A percentile compares a stretch with the other conserved stretches of the same genome.
Evolutionary conservation across 345 rosid species (phyloP).

Genomic region (Rubroshorea leprosula): DNA sequence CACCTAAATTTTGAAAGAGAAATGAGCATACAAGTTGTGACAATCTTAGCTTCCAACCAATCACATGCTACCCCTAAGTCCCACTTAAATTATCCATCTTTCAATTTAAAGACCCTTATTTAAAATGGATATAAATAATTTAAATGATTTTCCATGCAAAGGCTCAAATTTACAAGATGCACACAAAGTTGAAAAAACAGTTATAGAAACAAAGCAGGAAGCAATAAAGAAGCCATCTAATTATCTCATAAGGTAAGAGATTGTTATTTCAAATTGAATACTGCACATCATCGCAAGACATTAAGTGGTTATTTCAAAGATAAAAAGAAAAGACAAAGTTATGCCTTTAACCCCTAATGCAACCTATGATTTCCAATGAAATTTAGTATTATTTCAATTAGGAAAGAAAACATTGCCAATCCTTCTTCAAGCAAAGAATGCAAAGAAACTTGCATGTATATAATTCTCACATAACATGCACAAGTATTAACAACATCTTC

Average conservation of each 20-base stretch:
- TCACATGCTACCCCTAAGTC: not conserved
- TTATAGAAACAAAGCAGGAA: not conserved
- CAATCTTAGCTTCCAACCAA: not conserved
- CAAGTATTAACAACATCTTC: no score
- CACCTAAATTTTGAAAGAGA: conserved; percentile 1
- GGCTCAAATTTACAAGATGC: conserved; percentile 1
- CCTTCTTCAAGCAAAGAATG: not conserved
- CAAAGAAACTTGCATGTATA: not conserved
- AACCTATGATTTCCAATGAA: not conserved
- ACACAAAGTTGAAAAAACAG: not conserved
- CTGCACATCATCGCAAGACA: not conserved
- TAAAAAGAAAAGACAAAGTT: not conserved
- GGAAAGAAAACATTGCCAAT: not conserved
- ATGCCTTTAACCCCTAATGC: not conserved
- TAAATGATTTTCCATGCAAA: not conserved
- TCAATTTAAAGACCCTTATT: no score
- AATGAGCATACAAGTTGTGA: not conserved
- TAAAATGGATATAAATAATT: not conserved
- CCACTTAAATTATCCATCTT: not conserved
- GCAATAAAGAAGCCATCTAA: no score
- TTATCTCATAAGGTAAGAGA: no score
- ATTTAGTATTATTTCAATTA: not conserved
- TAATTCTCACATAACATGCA: not conserved
- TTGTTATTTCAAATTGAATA: not conserved
- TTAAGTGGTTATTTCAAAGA: not conserved